Evolutionary conservation across 352 stramenopile genomes (phyloP), one percentile per base, ranked within the genome.

Genomic region (Phytophthora vignae): DNA sequence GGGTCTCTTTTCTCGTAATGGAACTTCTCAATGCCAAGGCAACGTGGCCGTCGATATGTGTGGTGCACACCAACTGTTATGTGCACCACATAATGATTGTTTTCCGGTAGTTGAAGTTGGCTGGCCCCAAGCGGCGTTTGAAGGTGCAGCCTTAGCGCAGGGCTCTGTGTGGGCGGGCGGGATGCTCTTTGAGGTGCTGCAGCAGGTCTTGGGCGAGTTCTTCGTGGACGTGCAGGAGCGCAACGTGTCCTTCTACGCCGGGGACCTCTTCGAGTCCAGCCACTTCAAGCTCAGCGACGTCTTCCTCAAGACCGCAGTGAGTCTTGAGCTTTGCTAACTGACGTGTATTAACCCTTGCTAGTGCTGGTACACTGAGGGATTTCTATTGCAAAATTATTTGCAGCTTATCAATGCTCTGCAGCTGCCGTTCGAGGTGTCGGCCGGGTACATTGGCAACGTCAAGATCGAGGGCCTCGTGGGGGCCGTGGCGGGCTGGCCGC

Each of bases 231-330:
- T 93, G 21, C 60, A 79, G 21, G 82, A 90, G 61, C 64, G 73
- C 29, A 87, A 87, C 40, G 73, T 93, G 52, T 76, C 68, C 14
- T 88, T 94, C 61, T 92, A 87, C 27, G 79, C 90, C 31, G 87
- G 87, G 15, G 87, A 94, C 29, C 74, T 94, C 36, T 94, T 94
- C 27, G 82, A 94, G 33, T 59, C 85, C 31, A 94, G 87, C 50
- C 82, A 93, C 29, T 86, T 92, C 46, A 80, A 78, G 15, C 66
- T 93, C 27, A 81, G 56, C 31, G 79, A 92, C 53, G 79, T 92
- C 2, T 92, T 90, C 60, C 55, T 94, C 14, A 82, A 87, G 60
- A 87, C 84, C 21, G 69, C 82, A n/a, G 83, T 90, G 55, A 17
- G 74, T 60, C 21, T 63, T 59, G 38, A 44, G 36, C 36, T 29